A percentile compares a stretch with the other conserved stretches of the same genome.
Conservation (phyloP, 2,329 filamentous ascomycete genomes). For the Colletotrichum lindemuthianum region DNA sequence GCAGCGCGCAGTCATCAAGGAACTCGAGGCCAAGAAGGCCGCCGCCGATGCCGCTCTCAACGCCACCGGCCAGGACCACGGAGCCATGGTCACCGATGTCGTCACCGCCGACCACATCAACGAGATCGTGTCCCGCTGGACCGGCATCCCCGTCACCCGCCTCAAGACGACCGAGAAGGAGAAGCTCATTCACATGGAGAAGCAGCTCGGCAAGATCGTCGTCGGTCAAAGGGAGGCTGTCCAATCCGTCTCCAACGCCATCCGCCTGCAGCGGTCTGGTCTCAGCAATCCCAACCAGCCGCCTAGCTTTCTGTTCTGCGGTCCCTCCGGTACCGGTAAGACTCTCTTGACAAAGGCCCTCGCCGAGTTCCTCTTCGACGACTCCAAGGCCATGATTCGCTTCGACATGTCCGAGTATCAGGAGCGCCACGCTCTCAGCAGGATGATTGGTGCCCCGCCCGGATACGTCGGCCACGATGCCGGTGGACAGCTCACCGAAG, state of each 20-base stretch:
- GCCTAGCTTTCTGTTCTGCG: conserved; percentile 98
- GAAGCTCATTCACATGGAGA: conserved; percentile 98
- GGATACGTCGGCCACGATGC: conserved; percentile 97
- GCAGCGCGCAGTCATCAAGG: conserved; percentile 81
- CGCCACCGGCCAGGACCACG: conserved; percentile 63
- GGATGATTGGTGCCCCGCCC: conserved; percentile 97
- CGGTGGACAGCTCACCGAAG: conserved; percentile 94
- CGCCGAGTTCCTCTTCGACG: conserved; percentile 97
- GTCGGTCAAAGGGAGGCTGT: conserved; percentile 96
- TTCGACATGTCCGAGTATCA: conserved; percentile 99
- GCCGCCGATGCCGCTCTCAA: conserved; percentile 79
- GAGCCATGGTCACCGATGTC: conserved; percentile 86
- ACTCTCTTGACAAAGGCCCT: conserved; percentile 96
- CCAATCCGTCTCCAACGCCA: conserved; percentile 91
- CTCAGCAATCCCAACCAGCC: conserved; percentile 96
- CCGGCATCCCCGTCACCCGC: conserved; percentile 95
- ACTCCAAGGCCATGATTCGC: conserved; percentile 96
- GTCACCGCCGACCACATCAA: conserved; percentile 99
- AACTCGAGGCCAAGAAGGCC: conserved; percentile 83
- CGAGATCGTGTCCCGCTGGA: conserved; percentile 96
- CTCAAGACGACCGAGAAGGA: conserved; percentile 97
- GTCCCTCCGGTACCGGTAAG: conserved; percentile 97
- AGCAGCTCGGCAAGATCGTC: conserved; percentile 82
- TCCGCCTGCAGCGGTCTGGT: conserved; percentile 92
- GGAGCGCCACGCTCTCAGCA: conserved; percentile 91